Evolutionary conservation across 192 early-diverging fungal species (phyloP).

Genomic region (Dissophora globulifera): DNA sequence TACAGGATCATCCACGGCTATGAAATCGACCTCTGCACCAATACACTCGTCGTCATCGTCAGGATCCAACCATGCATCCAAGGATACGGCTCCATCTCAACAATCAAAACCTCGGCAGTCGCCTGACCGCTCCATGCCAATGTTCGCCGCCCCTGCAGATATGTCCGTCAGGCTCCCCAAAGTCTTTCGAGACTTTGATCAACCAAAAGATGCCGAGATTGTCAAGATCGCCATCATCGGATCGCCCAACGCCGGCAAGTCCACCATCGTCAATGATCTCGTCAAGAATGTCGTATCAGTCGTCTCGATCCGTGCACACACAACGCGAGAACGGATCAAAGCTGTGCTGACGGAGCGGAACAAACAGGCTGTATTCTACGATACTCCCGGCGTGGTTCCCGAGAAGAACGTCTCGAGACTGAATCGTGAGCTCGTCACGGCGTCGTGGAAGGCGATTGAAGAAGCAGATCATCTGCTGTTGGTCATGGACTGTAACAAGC

Average conservation of each 20-base stretch:
- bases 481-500: constrained; percentile 62
- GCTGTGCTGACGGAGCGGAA: constrained; percentile 65
- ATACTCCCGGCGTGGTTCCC: constrained; percentile 69
- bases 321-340: constrained; percentile 73
- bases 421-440: constrained; percentile 62
- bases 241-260: constrained; percentile 80
- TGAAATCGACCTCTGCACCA: not conserved
- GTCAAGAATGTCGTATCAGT: constrained; percentile 65
- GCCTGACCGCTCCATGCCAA: constrained; percentile 25
- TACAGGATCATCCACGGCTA: not conserved
- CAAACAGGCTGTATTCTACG: constrained; percentile 73
- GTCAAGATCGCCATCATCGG: constrained; percentile 73
- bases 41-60: not conserved
- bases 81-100: too few species aligned
- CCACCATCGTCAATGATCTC: constrained; percentile 78
- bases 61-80: too few species aligned
- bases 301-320: constrained; percentile 77
- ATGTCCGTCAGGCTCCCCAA: constrained; percentile 51
- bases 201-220: constrained; percentile 70
- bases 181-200: constrained; percentile 55
- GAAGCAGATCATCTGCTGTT: constrained; percentile 67
- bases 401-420: constrained; percentile 55
- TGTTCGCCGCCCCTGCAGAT: constrained; percentile 46
- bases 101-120: too few species aligned
- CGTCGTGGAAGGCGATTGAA: constrained; percentile 67